A percentile compares a stretch with the other conserved stretches of the same genome.
Evolutionary conservation across 768 basidiomycete species (phyloP).

Genomic region (Lyophyllum atratum): DNA sequence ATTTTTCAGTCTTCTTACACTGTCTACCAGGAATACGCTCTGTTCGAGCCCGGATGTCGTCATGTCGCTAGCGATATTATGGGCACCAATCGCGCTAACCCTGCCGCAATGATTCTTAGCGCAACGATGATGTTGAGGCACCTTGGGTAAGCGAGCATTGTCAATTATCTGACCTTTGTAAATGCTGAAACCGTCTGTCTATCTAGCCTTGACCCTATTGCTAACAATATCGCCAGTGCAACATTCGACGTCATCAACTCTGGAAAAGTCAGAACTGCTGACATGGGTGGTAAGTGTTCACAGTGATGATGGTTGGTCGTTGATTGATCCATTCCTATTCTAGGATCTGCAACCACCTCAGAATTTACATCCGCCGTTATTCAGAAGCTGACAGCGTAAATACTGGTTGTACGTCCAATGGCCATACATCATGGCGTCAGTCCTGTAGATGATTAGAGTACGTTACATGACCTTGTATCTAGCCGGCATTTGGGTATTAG

Average conservation of each 20-base stretch:
- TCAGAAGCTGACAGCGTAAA: slow-evolving; percentile 69
- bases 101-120: slow-evolving; percentile 95
- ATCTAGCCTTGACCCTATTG: slow-evolving; percentile 84
- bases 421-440: neutral
- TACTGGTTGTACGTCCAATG: neutral
- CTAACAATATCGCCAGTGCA: slow-evolving; percentile 90
- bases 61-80: slow-evolving; percentile 95
- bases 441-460: slow-evolving; percentile 21
- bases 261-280: slow-evolving; percentile 87
- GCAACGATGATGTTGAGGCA: slow-evolving; percentile 98
- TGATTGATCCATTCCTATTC: slow-evolving; percentile 2
- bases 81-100: slow-evolving; percentile 95
- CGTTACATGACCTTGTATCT: slow-evolving; percentile 17
- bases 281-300: slow-evolving; percentile 82
- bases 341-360: slow-evolving; percentile 87
- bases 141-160: slow-evolving; percentile 65
- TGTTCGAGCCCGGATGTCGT: slow-evolving; percentile 98
- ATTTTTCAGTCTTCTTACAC: slow-evolving; percentile 10
- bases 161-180: neutral
- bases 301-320: neutral
- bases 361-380: slow-evolving; percentile 95
- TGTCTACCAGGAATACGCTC: slow-evolving; percentile 78
- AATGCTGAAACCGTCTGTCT: slow-evolving; percentile 16
- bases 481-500: slow-evolving; percentile 7
- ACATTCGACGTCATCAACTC: slow-evolving; percentile 92